Evolutionary conservation across 371 early-diverging fungal species (phyloP).

Genomic region (Mucor indicus): DNA sequence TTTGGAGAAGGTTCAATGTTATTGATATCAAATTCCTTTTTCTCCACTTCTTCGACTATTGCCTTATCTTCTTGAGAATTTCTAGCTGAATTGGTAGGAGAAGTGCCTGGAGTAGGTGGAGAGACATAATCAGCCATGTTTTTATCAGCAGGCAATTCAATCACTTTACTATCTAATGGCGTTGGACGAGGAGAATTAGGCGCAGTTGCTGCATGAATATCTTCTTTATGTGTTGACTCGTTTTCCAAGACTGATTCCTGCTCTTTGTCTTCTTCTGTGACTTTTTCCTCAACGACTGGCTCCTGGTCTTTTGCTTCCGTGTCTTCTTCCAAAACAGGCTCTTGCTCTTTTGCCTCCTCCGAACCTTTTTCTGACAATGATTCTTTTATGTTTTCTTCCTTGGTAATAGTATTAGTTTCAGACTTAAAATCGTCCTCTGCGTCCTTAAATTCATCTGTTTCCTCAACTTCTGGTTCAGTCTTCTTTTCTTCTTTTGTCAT

Average conservation of each 20-base stretch:
- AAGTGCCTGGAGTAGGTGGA: slow-evolving; percentile 43
- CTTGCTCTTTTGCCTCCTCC: too few relatives aligned
- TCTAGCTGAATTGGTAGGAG: slow-evolving; percentile 4
- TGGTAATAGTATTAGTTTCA: too few relatives aligned
- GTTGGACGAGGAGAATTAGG: slow-evolving; percentile 21
- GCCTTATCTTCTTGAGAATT: not conserved
- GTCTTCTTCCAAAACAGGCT: too few relatives aligned
- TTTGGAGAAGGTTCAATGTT: not conserved
- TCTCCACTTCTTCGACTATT: too few relatives aligned
- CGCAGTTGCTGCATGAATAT: slow-evolving; percentile 14
- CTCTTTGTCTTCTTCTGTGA: slow-evolving; percentile 2
- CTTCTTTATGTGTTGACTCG: too few relatives aligned
- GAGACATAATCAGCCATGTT: slow-evolving; percentile 50
- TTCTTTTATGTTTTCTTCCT: too few relatives aligned
- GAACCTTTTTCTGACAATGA: too few relatives aligned
- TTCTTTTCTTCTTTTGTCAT: too few relatives aligned
- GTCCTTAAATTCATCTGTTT: too few relatives aligned
- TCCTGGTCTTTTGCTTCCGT: too few relatives aligned
- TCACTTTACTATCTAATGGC: slow-evolving; percentile 5
- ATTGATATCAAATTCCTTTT: not conserved
- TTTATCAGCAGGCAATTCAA: slow-evolving; percentile 31
- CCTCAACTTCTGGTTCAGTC: too few relatives aligned
- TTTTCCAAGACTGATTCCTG: not conserved
- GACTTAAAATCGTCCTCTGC: too few relatives aligned
- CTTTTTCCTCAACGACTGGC: slow-evolving; percentile 10